Evolutionary conservation across 257 asterid species (phyloP).

Genomic region (Nicotiana benthamiana): DNA sequence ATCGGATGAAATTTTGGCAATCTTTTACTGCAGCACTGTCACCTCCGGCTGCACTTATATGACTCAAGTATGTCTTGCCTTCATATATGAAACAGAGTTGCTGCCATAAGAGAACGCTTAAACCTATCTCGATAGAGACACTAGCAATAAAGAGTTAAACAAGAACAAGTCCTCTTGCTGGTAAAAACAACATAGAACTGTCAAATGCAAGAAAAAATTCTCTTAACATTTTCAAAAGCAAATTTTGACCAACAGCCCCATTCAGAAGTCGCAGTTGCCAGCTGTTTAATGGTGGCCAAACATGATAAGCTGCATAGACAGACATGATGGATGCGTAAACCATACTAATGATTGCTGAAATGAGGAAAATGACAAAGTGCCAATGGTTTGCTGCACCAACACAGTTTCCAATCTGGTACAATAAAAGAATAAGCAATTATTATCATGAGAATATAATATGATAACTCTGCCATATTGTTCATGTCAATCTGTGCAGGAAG

Average conservation of each 20-base stretch:
- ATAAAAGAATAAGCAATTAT: neutral
- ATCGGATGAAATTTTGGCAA: conserved; percentile 57
- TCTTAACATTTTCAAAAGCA: conserved; percentile 32
- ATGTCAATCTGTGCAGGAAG: neutral
- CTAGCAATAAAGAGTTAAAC: conserved; percentile 71
- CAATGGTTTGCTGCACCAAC: conserved; percentile 88
- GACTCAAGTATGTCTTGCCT: conserved; percentile 82
- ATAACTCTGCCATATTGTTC: neutral
- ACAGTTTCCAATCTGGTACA: conserved; percentile 82
- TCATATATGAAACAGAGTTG: conserved; percentile 73
- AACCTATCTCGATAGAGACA: conserved; percentile 64
- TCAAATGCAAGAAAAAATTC: conserved; percentile 40
- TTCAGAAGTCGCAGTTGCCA: conserved; percentile 12
- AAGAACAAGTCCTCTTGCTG: conserved; percentile 70
- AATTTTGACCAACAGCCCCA: conserved; percentile 18
- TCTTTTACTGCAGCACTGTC: conserved; percentile 44
- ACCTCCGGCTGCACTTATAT: conserved; percentile 41
- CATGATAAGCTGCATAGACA: conserved; percentile 39
- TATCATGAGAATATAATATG: neutral
- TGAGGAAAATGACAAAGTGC: conserved; percentile 63
- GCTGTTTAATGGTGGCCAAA: conserved; percentile 45
- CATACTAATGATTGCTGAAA: conserved; percentile 60
- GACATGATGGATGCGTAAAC: conserved; percentile 45
- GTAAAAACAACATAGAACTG: conserved; percentile 51
- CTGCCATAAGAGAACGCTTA: conserved; percentile 78